Base-by-base conservation (phyloP, 2,329 filamentous ascomycete species). In the Verticillium klebahnii region DNA sequence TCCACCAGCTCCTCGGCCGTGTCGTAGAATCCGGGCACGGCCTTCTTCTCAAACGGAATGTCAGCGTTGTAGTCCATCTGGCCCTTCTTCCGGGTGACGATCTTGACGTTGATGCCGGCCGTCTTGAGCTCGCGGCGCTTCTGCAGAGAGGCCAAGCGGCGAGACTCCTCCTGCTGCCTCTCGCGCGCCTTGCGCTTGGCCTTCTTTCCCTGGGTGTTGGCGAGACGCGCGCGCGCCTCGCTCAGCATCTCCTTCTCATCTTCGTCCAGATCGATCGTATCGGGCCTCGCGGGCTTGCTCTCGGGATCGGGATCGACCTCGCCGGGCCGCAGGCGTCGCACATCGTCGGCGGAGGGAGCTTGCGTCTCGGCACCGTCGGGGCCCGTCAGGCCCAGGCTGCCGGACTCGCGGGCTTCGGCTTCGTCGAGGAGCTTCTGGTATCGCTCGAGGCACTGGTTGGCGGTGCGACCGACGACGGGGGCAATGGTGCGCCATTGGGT, bases 31-130 rank as follows among this genome's bases (percentile, higher is more conserved):
- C 95, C 95, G 25, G 88, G 80, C 0, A 90, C 89, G 0, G 95
- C 89, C 66, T 91, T 91, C 76, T 95, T 97, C 75, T 99, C 95
- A 67, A 99, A 98, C 0, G 95, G 95, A 67, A 99, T 96, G 69
- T 99, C 95, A 69, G 95, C 95, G 76, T 99, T 99, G 81, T 99
- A 99, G 76, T 99, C 95, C 92, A 99, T 99, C 79, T 98, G 90
- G 0, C 95, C 95, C 80, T 92, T 89, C 80, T 98, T 98, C 64
- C 90, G 87, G 15, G 90, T 95, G 2, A 88, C 88, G 62, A 98
- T 89, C 77, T 98, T 99, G 80, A 98, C 93, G 75, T 99, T 99
- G 78, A 99, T 98, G 57, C 95, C 95, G 1, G 95, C 93, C 73
- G 93, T 96, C 80, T 99, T 99, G 67, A 99, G 86, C 78, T 99